A percentile compares a stretch with the other conserved stretches of the same genome.
Evolutionary conservation across 805 yeast species (phyloP).

Genomic region (Priceomyces carsonii): DNA sequence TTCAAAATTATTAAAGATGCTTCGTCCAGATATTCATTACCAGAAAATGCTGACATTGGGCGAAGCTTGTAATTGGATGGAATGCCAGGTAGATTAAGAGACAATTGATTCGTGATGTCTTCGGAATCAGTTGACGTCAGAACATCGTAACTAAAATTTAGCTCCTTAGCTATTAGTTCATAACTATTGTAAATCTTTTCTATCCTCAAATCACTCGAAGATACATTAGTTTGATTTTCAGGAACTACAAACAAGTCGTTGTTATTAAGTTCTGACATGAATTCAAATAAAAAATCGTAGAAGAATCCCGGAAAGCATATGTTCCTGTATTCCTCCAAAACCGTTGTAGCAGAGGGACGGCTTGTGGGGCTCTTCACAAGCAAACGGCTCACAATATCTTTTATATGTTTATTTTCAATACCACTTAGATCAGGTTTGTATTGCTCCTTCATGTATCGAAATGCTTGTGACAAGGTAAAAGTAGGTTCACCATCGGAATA

Average conservation of each 20-base stretch:
- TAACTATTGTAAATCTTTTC: slow-evolving; percentile 60
- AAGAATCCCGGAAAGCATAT: slow-evolving; percentile 66
- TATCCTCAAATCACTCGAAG: slow-evolving; percentile 49
- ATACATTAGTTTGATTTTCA: slow-evolving; percentile 15
- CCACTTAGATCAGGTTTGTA: slow-evolving; percentile 62
- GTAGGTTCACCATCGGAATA: slow-evolving; percentile 84
- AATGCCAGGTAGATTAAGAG: slow-evolving; percentile 54
- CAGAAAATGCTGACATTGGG: slow-evolving; percentile 24
- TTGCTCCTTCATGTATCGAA: slow-evolving; percentile 74
- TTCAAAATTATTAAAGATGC: slow-evolving; percentile 60
- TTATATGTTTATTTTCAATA: slow-evolving; percentile 51
- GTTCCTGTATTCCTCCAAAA: slow-evolving; percentile 52
- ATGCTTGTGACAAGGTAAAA: slow-evolving; percentile 83
- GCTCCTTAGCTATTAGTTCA: slow-evolving; percentile 38
- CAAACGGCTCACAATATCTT: slow-evolving; percentile 61
- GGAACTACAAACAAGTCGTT: slow-evolving; percentile 15
- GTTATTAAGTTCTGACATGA: slow-evolving; percentile 42
- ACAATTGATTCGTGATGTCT: slow-evolving; percentile 30
- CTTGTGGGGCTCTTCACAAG: slow-evolving; percentile 60
- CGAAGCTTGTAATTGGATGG: slow-evolving; percentile 43
- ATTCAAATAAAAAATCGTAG: slow-evolving; percentile 68
- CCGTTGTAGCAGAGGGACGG: slow-evolving; percentile 55
- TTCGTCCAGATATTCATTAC: slow-evolving; percentile 31
- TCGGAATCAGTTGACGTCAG: slow-evolving; percentile 7
- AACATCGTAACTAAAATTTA: slow-evolving; percentile 22